Evolutionary conservation across 2,329 filamentous ascomycete species (phyloP), one percentile per base, ranked within the genome.

Genomic region (Xylariaceae sp.): DNA sequence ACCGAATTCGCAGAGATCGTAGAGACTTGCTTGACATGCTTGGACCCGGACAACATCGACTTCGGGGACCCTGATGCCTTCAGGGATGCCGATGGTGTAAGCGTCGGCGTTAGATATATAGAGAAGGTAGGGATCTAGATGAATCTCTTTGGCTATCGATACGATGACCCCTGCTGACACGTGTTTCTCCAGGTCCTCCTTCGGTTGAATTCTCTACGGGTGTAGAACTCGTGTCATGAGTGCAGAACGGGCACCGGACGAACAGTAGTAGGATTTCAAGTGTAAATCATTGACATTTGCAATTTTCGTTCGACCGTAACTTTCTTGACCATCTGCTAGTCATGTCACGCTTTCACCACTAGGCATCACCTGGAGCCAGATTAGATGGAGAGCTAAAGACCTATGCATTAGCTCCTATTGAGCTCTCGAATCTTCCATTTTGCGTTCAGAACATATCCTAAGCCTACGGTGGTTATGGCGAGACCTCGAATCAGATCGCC

Each of bases 401-500:
- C 31, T 6, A 36, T 10, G 18, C 45, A 5, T 19, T 14, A 10
- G 31, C 16, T 18, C 16, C 42, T n/a, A 17, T 39, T 16, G 10
- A 14, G 1, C 18, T 31, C 10, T 14, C 5, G 13, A 12, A 12
- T 42, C 28, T 28, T 5, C 22, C 22, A 28, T 28, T 28, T 28
- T 7, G 7, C 22, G 12, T 17, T 14, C 14, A 18, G 28, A 31
- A 49, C 50, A 5, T 22, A 53, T 45, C 50, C 50, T 13, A 49
- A 19, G 19, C 50, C 50, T 13, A 53, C 50, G 3, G 50, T 53
- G 14, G 50, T 49, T 39, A 53, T 53, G 4, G 50, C 45, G 14
- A 53, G 42, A 10, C 50, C 50, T 28, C 49, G 46, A 13, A 49
- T 46, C 12, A 49, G 50, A 49, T 53, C 50, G 10, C 50, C 50